A percentile compares a stretch with the other conserved stretches of the same genome.
Evolutionary conservation across 495 filamentous ascomycete genomes (phyloP).

Genomic region (Amniculicola lignicola): DNA sequence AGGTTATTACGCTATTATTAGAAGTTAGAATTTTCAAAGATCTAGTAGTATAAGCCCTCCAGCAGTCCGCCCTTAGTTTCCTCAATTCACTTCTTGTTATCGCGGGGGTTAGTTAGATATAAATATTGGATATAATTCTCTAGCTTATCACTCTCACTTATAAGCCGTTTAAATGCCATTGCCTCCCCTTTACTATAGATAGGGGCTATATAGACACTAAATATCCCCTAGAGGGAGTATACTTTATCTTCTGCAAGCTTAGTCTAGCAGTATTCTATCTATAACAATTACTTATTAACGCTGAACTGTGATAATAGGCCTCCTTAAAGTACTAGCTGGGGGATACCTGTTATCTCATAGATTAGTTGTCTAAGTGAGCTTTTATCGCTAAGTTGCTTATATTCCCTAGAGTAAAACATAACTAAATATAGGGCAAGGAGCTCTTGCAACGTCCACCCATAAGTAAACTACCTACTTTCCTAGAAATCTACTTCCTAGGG

Average conservation of each 20-base stretch:
- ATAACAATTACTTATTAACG: slow-evolving; percentile 12
- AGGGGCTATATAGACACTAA: neutral
- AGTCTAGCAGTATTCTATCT: too few species aligned
- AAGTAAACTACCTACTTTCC: slow-evolving; percentile 1
- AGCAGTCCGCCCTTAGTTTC: too few species aligned
- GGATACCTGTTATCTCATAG: slow-evolving; percentile 1
- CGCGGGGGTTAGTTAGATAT: too few species aligned
- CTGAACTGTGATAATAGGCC: slow-evolving; percentile 10
- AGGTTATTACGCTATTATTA: too few species aligned
- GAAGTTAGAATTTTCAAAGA: too few species aligned
- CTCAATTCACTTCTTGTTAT: too few species aligned
- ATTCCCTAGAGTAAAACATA: slow-evolving; percentile 1
- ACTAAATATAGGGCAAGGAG: slow-evolving; percentile 3
- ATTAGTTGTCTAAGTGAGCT: slow-evolving; percentile 4
- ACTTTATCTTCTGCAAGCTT: too few species aligned
- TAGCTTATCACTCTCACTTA: neutral
- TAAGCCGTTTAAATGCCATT: slow-evolving; percentile 1
- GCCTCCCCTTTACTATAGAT: neutral
- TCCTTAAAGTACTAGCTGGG: slow-evolving; percentile 6
- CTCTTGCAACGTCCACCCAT: too few species aligned
- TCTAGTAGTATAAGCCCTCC: neutral
- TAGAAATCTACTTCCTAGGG: neutral
- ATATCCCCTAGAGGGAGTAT: too few species aligned
- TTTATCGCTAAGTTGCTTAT: slow-evolving; percentile 5
- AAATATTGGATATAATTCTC: neutral